Evolutionary conservation across 2,329 filamentous ascomycete species (phyloP), one percentile per base, ranked within the genome.

Genomic region (Aspergillus tamarii): DNA sequence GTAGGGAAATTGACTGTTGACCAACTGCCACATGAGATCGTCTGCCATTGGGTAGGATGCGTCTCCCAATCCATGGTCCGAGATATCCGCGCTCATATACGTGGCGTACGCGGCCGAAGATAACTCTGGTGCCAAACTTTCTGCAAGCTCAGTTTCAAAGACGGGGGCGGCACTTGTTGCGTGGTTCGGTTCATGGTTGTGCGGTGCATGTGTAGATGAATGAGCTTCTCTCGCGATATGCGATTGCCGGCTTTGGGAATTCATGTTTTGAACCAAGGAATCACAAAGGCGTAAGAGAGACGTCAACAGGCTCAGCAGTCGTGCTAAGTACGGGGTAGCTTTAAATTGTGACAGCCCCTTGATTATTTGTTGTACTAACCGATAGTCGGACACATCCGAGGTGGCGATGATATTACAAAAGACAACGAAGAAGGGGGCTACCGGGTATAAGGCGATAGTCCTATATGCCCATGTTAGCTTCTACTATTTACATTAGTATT

Each of bases 361-460:
- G 1, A 60, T 67, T 26, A 72, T 66, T 2, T 66, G 58, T 36
- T 65, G 60, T n/a, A 71, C 61, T 3, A 72, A 57, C 39, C 48
- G 54, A 56, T 70, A 71, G 60, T 72, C 70, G 19, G 64, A 45
- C 32, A 59, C 55, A 34, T 71, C 64, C 8, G 67, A 16, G 39
- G 67, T 63, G n/a, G 64, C 65, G 54, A 72, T 70, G 23, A 72
- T 66, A 56, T 71, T 71, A 64, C 70, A 72, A 46, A 72, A 70
- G 5, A 72, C 63, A 34, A 72, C 70, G 45, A 71, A 72, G 43
- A 71, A 72, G 4, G 70, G 69, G 50, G 65, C 70, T 2, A 67
- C 52, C 1, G 70, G 70, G 39, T 71, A 72, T 34, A 71, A 41
- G 8, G 57, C 52, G 3, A 64, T 14, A 8, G 58, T 61, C 62